phyloP scores from a whole-genome alignment of 2,329 filamentous ascomycete genomes.

The Tolypocladium nubicola region DNA sequence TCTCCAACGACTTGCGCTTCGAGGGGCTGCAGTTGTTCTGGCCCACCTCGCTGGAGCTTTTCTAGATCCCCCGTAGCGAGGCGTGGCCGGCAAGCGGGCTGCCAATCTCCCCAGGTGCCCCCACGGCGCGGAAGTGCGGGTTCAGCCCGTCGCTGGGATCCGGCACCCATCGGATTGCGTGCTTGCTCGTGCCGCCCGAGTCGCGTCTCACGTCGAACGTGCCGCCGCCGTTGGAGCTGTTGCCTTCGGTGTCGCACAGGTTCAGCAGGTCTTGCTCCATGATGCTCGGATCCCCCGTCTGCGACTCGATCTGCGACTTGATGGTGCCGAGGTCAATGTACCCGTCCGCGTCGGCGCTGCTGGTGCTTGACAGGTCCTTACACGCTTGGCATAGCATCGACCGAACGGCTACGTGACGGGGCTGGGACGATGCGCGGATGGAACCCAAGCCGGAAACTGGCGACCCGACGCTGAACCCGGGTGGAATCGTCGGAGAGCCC shows the following conservation, averaged over 20 bases:
- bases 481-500: slow-evolving; percentile 21
- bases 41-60: slow-evolving; percentile 6
- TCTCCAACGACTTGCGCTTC: slow-evolving; percentile 7
- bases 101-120: slow-evolving; percentile 58
- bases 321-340: slow-evolving; percentile 61
- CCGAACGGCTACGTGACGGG: slow-evolving; percentile 59
- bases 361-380: slow-evolving; percentile 41
- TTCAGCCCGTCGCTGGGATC: slow-evolving; percentile 33
- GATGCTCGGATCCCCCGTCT: slow-evolving; percentile 26
- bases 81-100: slow-evolving; percentile 46
- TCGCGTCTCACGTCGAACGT: slow-evolving; percentile 61
- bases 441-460: slow-evolving; percentile 17
- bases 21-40: slow-evolving; percentile 6
- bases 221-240: slow-evolving; percentile 77
- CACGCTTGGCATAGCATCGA: slow-evolving; percentile 70
- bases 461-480: slow-evolving; percentile 23
- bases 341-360: slow-evolving; percentile 38
- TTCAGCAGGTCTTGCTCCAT: slow-evolving; percentile 61
- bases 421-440: slow-evolving; percentile 32
- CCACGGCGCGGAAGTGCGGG: slow-evolving; percentile 32
- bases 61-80: slow-evolving; percentile 25
- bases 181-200: slow-evolving; percentile 21
- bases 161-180: slow-evolving; percentile 44
- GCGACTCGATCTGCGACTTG: slow-evolving; percentile 54
- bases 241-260: slow-evolving; percentile 87